Conservation (phyloP, 2,329 filamentous ascomycete genomes). For the Trichoderma arundinaceum region DNA sequence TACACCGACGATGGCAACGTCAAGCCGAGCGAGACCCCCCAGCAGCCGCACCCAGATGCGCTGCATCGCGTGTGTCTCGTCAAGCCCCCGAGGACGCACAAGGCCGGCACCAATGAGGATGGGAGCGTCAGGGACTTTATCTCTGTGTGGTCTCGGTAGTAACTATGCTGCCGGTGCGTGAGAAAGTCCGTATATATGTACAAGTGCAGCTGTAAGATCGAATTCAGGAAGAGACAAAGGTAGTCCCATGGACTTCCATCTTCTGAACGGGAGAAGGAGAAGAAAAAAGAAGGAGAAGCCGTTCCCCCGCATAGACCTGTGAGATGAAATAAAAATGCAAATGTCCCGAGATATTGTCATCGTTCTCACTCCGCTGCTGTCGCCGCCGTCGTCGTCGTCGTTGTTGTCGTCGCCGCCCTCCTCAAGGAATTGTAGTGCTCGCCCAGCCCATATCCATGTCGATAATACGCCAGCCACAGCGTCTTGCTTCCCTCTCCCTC, state of each 20-base stretch:
- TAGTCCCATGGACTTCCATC: not conserved
- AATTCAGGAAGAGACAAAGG: not conserved
- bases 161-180: not conserved
- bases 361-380: slow-evolving; percentile 20
- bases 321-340: not conserved
- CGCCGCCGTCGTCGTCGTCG: slow-evolving; percentile 34
- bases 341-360: not conserved
- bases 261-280: not conserved
- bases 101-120: slow-evolving; percentile 51
- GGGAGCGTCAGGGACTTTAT: slow-evolving; percentile 59
- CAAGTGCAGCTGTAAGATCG: not conserved
- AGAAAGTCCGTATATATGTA: not conserved
- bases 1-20: slow-evolving; percentile 59
- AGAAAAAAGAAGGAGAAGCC: not conserved
- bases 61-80: slow-evolving; percentile 55
- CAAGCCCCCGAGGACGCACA: slow-evolving; percentile 58
- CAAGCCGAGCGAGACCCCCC: slow-evolving; percentile 45
- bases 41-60: slow-evolving; percentile 41
- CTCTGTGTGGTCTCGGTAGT: slow-evolving; percentile 56
- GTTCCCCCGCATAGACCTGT: not conserved
- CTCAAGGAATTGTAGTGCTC: slow-evolving; percentile 96
- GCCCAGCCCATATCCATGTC: slow-evolving; percentile 89
- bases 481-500: slow-evolving; percentile 59
- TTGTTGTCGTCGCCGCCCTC: slow-evolving; percentile 43
- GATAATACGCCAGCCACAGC: slow-evolving; percentile 92